Evolutionary conservation across 352 stramenopile genomes (phyloP).

Genomic region (Lagenidium giganteum): DNA sequence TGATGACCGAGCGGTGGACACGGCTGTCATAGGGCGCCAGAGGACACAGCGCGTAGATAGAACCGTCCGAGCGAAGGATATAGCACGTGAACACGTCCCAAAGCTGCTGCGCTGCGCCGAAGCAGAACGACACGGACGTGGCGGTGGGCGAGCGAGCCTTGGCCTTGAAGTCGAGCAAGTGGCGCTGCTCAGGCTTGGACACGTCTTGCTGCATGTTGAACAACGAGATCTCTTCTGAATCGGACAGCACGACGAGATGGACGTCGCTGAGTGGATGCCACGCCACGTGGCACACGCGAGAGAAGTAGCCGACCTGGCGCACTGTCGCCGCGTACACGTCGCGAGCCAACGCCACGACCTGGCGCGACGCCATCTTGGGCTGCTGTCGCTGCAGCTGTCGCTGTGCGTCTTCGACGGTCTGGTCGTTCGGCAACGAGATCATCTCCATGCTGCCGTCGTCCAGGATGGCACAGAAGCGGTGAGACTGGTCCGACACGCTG

Average conservation of each 20-base stretch:
- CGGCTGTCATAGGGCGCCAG: slow-evolving; percentile 60
- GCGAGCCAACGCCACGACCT: slow-evolving; percentile 39
- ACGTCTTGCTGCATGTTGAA: slow-evolving; percentile 65
- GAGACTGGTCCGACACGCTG: slow-evolving; percentile 13
- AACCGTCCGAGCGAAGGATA: slow-evolving; percentile 61
- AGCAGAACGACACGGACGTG: slow-evolving; percentile 46
- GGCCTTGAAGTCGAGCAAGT: slow-evolving; percentile 43
- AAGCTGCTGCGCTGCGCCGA: slow-evolving; percentile 40
- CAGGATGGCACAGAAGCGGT: too few species aligned
- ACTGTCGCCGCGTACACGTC: slow-evolving; percentile 48
- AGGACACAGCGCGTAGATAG: slow-evolving; percentile 65
- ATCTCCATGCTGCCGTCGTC: slow-evolving; percentile 29
- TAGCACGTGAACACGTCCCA: slow-evolving; percentile 81
- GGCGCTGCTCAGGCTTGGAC: slow-evolving; percentile 65
- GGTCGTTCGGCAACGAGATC: slow-evolving; percentile 15
- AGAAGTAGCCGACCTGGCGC: slow-evolving; percentile 52
- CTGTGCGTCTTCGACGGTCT: slow-evolving; percentile 16
- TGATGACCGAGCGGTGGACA: slow-evolving; percentile 32
- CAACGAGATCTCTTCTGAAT: slow-evolving; percentile 67
- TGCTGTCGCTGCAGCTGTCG: slow-evolving; percentile 25
- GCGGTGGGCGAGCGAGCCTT: slow-evolving; percentile 17
- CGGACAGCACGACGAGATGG: slow-evolving; percentile 69
- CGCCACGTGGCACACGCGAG: slow-evolving; percentile 38
- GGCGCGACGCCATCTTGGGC: slow-evolving; percentile 10
- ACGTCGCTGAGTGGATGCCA: slow-evolving; percentile 74